Conservation (phyloP, 2,329 filamentous ascomycete genomes). For the Aspergillus pseudotamarii region DNA sequence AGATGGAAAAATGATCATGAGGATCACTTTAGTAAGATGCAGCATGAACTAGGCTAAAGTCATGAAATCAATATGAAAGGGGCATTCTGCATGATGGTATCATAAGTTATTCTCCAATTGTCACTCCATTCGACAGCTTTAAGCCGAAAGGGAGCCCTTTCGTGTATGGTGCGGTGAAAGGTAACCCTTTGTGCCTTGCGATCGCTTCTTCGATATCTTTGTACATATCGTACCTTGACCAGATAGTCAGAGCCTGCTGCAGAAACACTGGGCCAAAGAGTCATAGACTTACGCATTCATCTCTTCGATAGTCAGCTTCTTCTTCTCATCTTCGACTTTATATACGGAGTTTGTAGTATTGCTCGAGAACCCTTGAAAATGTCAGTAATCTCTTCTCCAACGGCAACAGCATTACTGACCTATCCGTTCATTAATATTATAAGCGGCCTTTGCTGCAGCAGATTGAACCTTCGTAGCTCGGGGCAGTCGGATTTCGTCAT, state of each 20-base stretch:
- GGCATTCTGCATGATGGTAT: neutral
- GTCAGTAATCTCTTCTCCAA: constrained; percentile 13
- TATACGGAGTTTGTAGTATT: constrained; percentile 62
- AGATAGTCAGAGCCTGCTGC: neutral
- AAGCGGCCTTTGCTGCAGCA: constrained; percentile 59
- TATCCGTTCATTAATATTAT: constrained; percentile 66
- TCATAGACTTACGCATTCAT: constrained; percentile 62
- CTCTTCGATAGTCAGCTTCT: constrained; percentile 68
- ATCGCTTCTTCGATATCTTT: constrained; percentile 57
- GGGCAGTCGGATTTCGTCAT: constrained; percentile 58
- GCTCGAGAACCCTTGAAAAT: constrained; percentile 59
- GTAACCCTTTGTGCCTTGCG: constrained; percentile 29
- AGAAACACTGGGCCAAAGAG: neutral
- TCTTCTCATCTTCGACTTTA: constrained; percentile 63
- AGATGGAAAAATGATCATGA: neutral
- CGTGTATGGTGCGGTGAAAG: constrained; percentile 44
- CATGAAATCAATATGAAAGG: neutral
- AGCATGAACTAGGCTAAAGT: neutral
- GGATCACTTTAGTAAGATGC: neutral
- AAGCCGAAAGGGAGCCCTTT: constrained; percentile 53
- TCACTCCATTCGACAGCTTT: constrained; percentile 37
- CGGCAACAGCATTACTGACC: constrained; percentile 38
- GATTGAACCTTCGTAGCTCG: constrained; percentile 60
- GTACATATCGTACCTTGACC: constrained; percentile 60
- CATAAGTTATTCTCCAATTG: constrained; percentile 30